Percentiles rank a stretch among this genome's conserved stretches.
phyloP scores from a whole-genome alignment of 169 alveolate species.

The Plasmodium sp. region DNA sequence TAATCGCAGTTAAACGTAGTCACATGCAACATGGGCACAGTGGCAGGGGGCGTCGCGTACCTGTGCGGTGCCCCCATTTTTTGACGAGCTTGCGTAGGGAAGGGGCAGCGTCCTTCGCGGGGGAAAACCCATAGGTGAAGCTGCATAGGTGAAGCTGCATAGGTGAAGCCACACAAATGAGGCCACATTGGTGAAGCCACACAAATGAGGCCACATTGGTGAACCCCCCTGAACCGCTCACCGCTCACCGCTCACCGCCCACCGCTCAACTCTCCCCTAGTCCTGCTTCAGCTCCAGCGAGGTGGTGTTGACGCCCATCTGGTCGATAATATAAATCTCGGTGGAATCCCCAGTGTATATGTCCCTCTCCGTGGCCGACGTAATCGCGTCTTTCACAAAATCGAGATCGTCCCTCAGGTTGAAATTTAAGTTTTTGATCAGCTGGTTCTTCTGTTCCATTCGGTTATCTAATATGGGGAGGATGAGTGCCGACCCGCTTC shows the following conservation, averaged over 20 bases:
- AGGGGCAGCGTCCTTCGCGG: background rate
- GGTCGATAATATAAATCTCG: conserved; percentile 82
- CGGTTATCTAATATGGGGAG: conserved; percentile 91
- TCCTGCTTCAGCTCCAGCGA: conserved; percentile 74
- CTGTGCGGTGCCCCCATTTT: background rate
- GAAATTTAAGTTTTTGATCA: conserved; percentile 69
- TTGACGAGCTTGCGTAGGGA: background rate
- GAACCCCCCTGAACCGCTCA: background rate
- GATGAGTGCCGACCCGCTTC: conserved; percentile 92
- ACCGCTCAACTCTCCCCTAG: background rate
- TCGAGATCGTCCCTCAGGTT: conserved; percentile 85
- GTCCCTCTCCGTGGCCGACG: conserved; percentile 95
- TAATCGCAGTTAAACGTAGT: background rate
- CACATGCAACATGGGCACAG: background rate
- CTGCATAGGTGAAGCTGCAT: background rate
- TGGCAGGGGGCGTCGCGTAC: background rate
- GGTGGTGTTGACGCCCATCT: conserved; percentile 70
- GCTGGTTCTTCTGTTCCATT: conserved; percentile 83
- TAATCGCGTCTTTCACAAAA: conserved; percentile 92
- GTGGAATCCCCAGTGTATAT: conserved; percentile 94
- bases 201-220: background rate
- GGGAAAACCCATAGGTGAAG: background rate
- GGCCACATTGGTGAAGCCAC: too few relatives aligned
- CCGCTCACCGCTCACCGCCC: background rate
- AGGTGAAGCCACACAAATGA: too few relatives aligned